Percentiles rank a stretch among this genome's conserved stretches.
These are phyloP conservation scores for Drechmeria coniospora DNA, from an alignment of 2,329 filamentous ascomycete genomes.

Conservation along the genomic window DNA sequence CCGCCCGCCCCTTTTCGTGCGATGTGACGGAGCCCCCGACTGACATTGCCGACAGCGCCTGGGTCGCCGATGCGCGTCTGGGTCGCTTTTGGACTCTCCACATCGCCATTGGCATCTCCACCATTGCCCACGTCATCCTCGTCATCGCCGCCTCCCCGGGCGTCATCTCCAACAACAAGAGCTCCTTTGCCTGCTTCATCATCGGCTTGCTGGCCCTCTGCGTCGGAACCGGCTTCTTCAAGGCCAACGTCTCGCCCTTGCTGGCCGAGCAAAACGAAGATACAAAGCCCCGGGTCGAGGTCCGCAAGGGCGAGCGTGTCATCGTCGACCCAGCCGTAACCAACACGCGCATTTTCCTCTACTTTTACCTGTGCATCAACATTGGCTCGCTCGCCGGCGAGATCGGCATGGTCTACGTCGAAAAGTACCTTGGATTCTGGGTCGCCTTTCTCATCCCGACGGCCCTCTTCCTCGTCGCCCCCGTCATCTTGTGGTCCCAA, in stretches of 20 bases:
- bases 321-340: slow-evolving; percentile 51
- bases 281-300: slow-evolving; percentile 25
- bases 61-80: slow-evolving; percentile 38
- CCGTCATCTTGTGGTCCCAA: not conserved
- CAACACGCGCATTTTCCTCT: slow-evolving; percentile 47
- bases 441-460: slow-evolving; percentile 55
- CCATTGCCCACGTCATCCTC: slow-evolving; percentile 51
- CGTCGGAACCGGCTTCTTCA: slow-evolving; percentile 60
- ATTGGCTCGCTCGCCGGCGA: slow-evolving; percentile 49
- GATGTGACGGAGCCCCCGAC: no score
- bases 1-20: no score
- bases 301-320: slow-evolving; percentile 42
- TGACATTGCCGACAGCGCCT: no score
- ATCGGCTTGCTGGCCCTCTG: slow-evolving; percentile 38
- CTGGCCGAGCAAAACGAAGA: slow-evolving; percentile 43
- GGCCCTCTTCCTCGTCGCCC: slow-evolving; percentile 42
- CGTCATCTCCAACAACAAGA: slow-evolving; percentile 39
- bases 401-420: slow-evolving; percentile 54
- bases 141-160: slow-evolving; percentile 49
- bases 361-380: slow-evolving; percentile 62
- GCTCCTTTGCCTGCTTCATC: slow-evolving; percentile 46
- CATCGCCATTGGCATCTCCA: slow-evolving; percentile 42
- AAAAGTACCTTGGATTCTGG: slow-evolving; percentile 64
- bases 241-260: slow-evolving; percentile 54
- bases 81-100: slow-evolving; percentile 57